Evolutionary conservation across 2,329 filamentous ascomycete genomes (phyloP), one percentile per base, ranked within the genome.

Genomic region (Fusarium redolens): DNA sequence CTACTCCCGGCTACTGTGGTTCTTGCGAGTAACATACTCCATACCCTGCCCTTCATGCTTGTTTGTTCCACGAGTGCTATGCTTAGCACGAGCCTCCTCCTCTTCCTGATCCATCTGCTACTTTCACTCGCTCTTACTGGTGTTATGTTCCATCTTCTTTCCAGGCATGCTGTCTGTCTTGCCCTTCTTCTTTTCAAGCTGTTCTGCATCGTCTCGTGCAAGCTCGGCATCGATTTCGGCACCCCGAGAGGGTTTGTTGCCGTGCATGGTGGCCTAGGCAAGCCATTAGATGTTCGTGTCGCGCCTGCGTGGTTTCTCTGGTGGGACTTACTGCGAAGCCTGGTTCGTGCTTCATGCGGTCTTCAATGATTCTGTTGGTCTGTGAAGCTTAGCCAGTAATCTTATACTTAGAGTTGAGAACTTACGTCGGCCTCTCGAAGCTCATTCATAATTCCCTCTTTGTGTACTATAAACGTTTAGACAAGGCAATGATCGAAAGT

Each of bases 291-390:
- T 12, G 22, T 11, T 35, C 22, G 2, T 4, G 3, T 5, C 2
- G 4, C 13, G 5, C 4, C 7, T 43, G 37, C 5, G 6, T 22
- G 5, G 15, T 10, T 7, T 18, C 5, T 30, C 1, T 17, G 9
- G 2, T 7, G 3, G 13, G 17, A 38, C 69, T 30, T 38, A 73
- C 70, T 17, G 61, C 44, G 6, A 62, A 73, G 1, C 69, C 70
- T n/a, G 70, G 69, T 2, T 73, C 69, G 3, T 73, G 48, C 38
- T 73, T 73, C 41, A 73, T 59, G 4, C 58, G 37, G 6, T 73
- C 65, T n/a, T 67, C 54, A 25, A 73, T 43, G 0, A 37, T 31
- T 4, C 43, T 57, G 11, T 64, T 48, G 31, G 56, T 73, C 70
- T 73, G 15, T 13, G 12, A 8, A 9, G 5, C 15, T 45, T 7